Evolutionary conservation across 2,329 filamentous ascomycete species (phyloP).

Genomic region (Ophiostoma novo-ulmi): DNA sequence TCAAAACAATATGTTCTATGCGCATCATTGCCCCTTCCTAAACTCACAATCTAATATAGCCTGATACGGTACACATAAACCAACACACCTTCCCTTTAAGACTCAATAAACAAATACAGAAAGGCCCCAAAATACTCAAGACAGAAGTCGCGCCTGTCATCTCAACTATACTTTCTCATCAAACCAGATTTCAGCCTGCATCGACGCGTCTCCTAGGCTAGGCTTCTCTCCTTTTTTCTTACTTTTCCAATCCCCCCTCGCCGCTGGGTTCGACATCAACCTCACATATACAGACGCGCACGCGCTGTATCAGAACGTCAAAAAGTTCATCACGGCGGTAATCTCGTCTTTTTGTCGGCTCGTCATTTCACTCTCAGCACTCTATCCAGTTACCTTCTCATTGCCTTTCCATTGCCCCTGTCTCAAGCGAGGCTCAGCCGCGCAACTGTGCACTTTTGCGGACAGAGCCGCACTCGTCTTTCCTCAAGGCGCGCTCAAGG

Average conservation of each 20-base stretch:
- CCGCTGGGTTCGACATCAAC: not conserved
- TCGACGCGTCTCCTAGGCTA: not conserved
- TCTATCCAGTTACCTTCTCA: not conserved
- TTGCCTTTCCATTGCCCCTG: not conserved
- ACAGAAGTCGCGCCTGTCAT: not conserved
- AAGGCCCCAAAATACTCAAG: not conserved
- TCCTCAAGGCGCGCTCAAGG: not conserved
- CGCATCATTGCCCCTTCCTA: not conserved
- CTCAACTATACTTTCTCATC: not conserved
- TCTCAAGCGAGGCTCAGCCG: not conserved
- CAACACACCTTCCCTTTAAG: not conserved
- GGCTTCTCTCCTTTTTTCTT: not conserved
- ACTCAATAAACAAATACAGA: not conserved
- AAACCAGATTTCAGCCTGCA: not conserved
- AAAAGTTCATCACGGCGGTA: not conserved
- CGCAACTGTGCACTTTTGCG: not conserved
- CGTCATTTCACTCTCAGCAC: not conserved
- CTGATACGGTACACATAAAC: not conserved
- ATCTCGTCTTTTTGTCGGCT: not conserved
- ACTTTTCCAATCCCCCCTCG: not conserved
- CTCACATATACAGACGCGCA: not conserved
- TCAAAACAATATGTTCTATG: not conserved
- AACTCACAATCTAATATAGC: not conserved
- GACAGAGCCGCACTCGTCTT: not conserved
- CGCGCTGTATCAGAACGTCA: not conserved